Base-by-base conservation (phyloP, 768 basidiomycete genomes). In the Pisolithus marmoratus region DNA sequence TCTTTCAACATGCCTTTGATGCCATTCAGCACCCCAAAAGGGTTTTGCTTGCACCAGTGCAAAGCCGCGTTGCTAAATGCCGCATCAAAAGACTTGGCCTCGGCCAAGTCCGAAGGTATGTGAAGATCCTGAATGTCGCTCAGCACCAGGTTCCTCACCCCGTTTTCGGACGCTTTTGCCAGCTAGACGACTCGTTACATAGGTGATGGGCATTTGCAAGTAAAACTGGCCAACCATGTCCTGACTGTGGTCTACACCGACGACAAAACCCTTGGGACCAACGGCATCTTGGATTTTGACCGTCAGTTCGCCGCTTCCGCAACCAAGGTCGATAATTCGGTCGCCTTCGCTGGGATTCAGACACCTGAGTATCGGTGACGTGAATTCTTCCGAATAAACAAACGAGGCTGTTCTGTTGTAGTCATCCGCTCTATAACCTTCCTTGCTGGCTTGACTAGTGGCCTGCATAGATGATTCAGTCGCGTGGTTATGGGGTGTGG, bases 31-130 rank as follows among this genome's bases (percentile, higher is more conserved):
- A 91, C 90, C 1, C 79, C 82, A 2, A 60, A 64, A 1, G 91
- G 92, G 58, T 85, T 74, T 5, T 71, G 70, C 65, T 89, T 92
- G 68, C 90, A 93, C 91, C 90, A 94, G 60, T 94, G 91, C 55
- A 94, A 62, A 4, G 79, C 75, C 0, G 92, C 88, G 55, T 86
- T 90, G 49, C 83, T 85, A 71, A 94, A 94, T 2, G 86, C 84
- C 0, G 81, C 83, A 60, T 91, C 86, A 55, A 83, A 89, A 44
- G 72, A 71, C 24, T 68, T 70, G 8, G 70, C 70, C 23, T 59
- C 49, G 17, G 58, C 56, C 0, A 58, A 51, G 0, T 67, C 61
- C 15, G 58, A 43, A 0, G 74, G 74, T 8, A 77, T 57, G 22
- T 64, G 60, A 29, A 81, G 60, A 14, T 61, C 52, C 56, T 85